Percentiles rank a stretch among this genome's conserved stretches.
Conservation (phyloP, 495 filamentous ascomycete species). For the Tuber borchii region DNA sequence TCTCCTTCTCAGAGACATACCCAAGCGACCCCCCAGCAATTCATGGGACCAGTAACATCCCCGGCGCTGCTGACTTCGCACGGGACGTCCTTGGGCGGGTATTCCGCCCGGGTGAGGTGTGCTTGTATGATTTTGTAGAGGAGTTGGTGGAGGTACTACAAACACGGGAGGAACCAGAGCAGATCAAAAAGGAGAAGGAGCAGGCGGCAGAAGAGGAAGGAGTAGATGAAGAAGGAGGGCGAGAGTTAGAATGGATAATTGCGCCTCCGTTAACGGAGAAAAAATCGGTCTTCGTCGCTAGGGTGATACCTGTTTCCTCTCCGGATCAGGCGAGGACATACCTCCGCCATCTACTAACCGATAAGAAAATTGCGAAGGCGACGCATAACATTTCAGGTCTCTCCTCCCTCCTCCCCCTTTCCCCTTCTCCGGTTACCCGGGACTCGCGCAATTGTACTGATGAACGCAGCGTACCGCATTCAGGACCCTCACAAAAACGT, state of each 20-base stretch:
- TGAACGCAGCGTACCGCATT: conserved; percentile 52
- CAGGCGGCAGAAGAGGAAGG: conserved; percentile 19
- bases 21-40: conserved; percentile 63
- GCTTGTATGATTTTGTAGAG: conserved; percentile 80
- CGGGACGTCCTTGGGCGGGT: conserved; percentile 58
- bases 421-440: background rate
- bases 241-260: conserved; percentile 53
- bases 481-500: conserved; percentile 43
- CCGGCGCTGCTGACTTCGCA: conserved; percentile 50
- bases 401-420: background rate
- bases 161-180: conserved; percentile 5
- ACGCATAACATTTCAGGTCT: conserved; percentile 80
- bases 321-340: conserved; percentile 61
- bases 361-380: conserved; percentile 74
- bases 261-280: conserved; percentile 68
- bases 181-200: conserved; percentile 19
- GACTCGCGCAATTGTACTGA: background rate
- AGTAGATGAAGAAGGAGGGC: conserved; percentile 18
- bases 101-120: conserved; percentile 69
- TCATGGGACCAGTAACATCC: conserved; percentile 52
- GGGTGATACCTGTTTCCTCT: conserved; percentile 60
- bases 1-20: conserved; percentile 66
- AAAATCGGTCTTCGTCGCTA: conserved; percentile 81
- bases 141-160: conserved; percentile 45
- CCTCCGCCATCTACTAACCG: conserved; percentile 66